Evolutionary conservation across 83 land plant species (phyloP).

Genomic region (Picea mariana): DNA sequence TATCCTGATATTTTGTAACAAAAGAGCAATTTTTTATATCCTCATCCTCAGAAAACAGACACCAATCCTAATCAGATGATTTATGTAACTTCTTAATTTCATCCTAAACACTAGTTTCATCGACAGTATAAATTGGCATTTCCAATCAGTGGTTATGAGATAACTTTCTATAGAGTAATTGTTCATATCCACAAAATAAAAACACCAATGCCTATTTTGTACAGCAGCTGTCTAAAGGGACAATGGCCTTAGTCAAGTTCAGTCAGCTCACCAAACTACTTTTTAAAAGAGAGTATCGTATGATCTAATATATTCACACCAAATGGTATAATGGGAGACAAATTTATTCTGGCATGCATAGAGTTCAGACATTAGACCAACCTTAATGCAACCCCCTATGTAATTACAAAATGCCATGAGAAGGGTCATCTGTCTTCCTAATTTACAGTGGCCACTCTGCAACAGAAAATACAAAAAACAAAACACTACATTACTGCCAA

Average conservation of each 20-base stretch:
- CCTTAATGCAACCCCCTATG: constrained; percentile 86
- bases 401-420: constrained; percentile 95
- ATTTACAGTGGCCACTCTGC: constrained; percentile 86
- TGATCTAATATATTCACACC: not conserved
- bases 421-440: constrained; percentile 93
- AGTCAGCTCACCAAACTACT: not conserved
- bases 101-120: not conserved
- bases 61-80: not conserved
- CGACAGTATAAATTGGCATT: not conserved
- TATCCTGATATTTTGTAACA: constrained; percentile 53
- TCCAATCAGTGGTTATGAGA: not conserved
- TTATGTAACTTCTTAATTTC: not conserved
- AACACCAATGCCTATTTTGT: not conserved
- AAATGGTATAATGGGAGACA: not conserved
- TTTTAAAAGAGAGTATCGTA: not conserved
- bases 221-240: not conserved
- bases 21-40: no score
- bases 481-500: not conserved
- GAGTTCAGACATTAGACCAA: constrained; percentile 14
- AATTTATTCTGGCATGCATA: not conserved
- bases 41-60: not conserved
- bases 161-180: not conserved
- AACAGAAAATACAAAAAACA: not conserved
- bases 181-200: not conserved
- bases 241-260: not conserved